Base-by-base conservation (phyloP, 2,329 filamentous ascomycete species). In the Aotearoamyces nothofagi region DNA sequence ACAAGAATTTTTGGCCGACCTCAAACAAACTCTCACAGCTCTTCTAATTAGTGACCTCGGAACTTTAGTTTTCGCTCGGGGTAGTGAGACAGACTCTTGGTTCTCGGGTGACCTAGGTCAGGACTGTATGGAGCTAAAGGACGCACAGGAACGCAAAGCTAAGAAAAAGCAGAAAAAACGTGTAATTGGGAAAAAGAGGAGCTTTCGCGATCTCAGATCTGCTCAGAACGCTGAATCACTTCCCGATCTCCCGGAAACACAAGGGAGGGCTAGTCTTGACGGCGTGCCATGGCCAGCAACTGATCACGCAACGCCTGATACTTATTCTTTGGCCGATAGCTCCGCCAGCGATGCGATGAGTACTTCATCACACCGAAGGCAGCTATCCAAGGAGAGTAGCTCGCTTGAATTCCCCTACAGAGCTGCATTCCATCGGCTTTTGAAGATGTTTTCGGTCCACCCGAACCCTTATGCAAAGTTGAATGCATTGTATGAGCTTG, bases 1-100 rank as follows among this genome's bases (percentile, higher is more conserved):
- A 55, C 61, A 69, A 3, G 66, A 63, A n/a, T 93, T 94, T 51
- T 57, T 93, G 30, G 61, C 69, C 5, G 77, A 83, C 16, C 59
- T 93, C 16, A 76, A 76, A 41, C 79, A 86, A 46, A 79, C 75
- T 0, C 57, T 96, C 22, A 87, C 78, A 2, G 86, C 83, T 38
- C 61, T 98, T 11, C 57, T 96, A 2, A 57, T 96, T 15, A 96
- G 87, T 27, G 90, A 98, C 49, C 62, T 96, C 4, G 84, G 86
- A 5, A 84, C 77, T 22, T 69, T 82, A 16, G 77, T 94, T 2
- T 90, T 92, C 29, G 68, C 75, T 22, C 61, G 70, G 9, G 86
- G 86, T 4, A 92, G 82, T 19, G 86, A 94, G 56, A 93, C 86
- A 1, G 87, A 94, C 49, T 61, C 61, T 2, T 92, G 86, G 77